A percentile compares a stretch with the other conserved stretches of the same genome.
These are phyloP conservation scores for Backusella luteola DNA, from an alignment of 192 early-diverging fungal species.

Conservation along the genomic window DNA sequence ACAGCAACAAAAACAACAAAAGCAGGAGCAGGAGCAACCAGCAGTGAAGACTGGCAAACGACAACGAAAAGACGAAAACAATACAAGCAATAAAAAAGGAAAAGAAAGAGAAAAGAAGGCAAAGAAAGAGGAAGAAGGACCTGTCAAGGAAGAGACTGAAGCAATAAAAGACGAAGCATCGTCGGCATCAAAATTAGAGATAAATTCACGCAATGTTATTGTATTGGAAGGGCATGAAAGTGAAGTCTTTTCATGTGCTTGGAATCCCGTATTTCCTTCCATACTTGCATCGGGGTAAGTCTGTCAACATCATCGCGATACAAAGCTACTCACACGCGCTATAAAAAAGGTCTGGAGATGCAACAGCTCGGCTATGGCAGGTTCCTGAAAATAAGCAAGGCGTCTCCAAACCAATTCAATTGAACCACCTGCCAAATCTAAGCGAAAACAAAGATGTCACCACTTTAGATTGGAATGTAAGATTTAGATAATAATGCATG, in stretches of 20 bases:
- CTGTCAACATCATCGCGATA: background rate
- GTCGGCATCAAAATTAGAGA: slow-evolving; percentile 17
- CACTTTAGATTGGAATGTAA: slow-evolving; percentile 82
- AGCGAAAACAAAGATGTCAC: slow-evolving; percentile 73
- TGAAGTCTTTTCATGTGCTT: slow-evolving; percentile 74
- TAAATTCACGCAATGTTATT: slow-evolving; percentile 49
- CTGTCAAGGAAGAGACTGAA: slow-evolving; percentile 4
- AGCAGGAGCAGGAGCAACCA: slow-evolving; percentile 32
- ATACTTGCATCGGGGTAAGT: slow-evolving; percentile 78
- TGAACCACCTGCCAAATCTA: slow-evolving; percentile 51
- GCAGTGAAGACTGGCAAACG: slow-evolving; percentile 22
- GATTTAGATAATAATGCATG: background rate
- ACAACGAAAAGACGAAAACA: slow-evolving; percentile 47
- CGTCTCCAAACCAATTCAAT: slow-evolving; percentile 50
- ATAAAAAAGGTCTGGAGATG: slow-evolving; percentile 67
- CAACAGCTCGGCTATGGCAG: slow-evolving; percentile 85
- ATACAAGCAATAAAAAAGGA: slow-evolving; percentile 33
- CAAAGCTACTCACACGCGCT: background rate
- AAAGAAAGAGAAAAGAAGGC: slow-evolving; percentile 49
- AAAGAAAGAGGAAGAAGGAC: slow-evolving; percentile 31
- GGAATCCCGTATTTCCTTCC: slow-evolving; percentile 67
- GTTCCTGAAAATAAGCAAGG: slow-evolving; percentile 53
- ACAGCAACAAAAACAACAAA: background rate
- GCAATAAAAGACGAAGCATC: background rate
- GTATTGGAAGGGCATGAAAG: slow-evolving; percentile 65